phyloP scores from a whole-genome alignment of 192 early-diverging fungal genomes.

The Gonapodya prolifera region DNA sequence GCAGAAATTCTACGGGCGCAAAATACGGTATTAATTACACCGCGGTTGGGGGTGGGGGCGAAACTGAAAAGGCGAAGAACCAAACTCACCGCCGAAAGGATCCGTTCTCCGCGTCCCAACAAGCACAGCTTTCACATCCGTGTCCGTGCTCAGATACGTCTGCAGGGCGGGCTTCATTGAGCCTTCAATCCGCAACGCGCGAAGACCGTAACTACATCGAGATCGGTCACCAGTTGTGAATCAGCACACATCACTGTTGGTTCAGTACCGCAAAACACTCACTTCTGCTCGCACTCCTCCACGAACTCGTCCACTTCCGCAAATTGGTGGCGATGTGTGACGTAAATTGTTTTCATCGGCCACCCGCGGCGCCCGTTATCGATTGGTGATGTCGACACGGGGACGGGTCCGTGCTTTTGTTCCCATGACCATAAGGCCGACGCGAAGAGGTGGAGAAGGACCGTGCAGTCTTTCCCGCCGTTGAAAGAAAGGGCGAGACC shows the following conservation, averaged over 20 bases:
- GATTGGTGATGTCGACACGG: conserved; percentile 3
- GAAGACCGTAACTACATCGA: conserved; percentile 48
- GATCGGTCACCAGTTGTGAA: conserved; percentile 1
- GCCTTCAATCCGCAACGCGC: conserved; percentile 40
- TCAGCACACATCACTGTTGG: neutral
- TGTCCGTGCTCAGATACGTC: neutral
- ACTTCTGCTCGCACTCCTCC: conserved; percentile 35
- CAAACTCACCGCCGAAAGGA: conserved; percentile 23
- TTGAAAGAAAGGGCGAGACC: conserved; percentile 76
- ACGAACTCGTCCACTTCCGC: conserved; percentile 83
- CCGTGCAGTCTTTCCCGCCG: conserved; percentile 96
- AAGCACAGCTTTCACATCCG: neutral
- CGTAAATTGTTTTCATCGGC: conserved; percentile 54
- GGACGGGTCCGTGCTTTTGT: neutral
- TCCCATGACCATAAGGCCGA: conserved; percentile 38
- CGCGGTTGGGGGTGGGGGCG: conserved; percentile 10
- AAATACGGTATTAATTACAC: neutral
- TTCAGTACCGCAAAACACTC: neutral
- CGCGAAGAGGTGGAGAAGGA: conserved; percentile 65
- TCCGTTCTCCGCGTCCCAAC: conserved; percentile 31
- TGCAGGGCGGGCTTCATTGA: conserved; percentile 9
- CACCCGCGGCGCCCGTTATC: conserved; percentile 2
- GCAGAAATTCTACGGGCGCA: conserved; percentile 16
- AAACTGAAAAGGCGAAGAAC: neutral
- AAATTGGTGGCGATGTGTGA: conserved; percentile 66